Conservation (phyloP, 192 early-diverging fungal genomes). For the Coemansia sp. region DNA sequence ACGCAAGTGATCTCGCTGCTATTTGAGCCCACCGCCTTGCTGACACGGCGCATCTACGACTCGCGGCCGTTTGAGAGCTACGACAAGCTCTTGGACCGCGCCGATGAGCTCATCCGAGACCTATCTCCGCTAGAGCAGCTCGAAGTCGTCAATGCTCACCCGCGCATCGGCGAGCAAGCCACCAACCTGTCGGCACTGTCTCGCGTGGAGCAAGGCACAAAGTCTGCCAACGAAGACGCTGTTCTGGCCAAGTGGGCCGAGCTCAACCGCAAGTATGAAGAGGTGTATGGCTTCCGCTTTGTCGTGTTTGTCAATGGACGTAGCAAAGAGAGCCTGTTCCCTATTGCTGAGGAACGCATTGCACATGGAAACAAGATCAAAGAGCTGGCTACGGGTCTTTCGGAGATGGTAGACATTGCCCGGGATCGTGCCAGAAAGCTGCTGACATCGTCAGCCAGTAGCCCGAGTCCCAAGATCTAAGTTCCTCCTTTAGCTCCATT, state of each 20-base stretch:
- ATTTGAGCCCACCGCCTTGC: conserved; percentile 83
- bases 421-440: conserved; percentile 76
- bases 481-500: neutral
- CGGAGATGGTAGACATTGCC: conserved; percentile 82
- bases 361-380: conserved; percentile 59
- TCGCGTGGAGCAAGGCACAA: conserved; percentile 66
- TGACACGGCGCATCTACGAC: conserved; percentile 70
- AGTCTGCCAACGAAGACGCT: conserved; percentile 58
- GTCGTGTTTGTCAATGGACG: conserved; percentile 83
- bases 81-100: conserved; percentile 64
- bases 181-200: conserved; percentile 71
- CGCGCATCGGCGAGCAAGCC: conserved; percentile 79
- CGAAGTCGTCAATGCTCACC: conserved; percentile 86
- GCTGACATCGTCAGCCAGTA: conserved; percentile 11
- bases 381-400: conserved; percentile 72
- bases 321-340: conserved; percentile 71
- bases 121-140: conserved; percentile 68
- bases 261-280: conserved; percentile 70
- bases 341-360: conserved; percentile 72
- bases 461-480: conserved; percentile 33
- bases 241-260: conserved; percentile 63
- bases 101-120: conserved; percentile 55
- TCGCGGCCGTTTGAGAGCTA: conserved; percentile 74
- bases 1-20: conserved; percentile 66
- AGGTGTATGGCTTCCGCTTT: conserved; percentile 77